Evolutionary conservation across 2,329 filamentous ascomycete genomes (phyloP).

Genomic region (Neodidymelliopsis sp.): DNA sequence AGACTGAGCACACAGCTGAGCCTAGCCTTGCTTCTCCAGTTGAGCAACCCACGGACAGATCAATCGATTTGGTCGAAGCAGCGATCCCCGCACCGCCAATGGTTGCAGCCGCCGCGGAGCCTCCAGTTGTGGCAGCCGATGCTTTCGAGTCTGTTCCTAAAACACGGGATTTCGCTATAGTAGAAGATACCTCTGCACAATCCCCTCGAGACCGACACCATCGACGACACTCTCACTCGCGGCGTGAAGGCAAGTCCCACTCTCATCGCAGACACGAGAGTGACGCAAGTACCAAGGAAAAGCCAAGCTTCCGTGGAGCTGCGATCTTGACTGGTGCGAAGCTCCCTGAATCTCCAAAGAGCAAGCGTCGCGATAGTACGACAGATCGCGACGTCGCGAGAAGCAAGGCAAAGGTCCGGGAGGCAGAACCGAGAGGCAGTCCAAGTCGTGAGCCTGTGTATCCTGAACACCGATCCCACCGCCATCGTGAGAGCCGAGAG

Average conservation of each 20-base stretch:
- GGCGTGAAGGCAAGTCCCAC: conserved; percentile 32
- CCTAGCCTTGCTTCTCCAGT: not conserved
- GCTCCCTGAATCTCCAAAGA: conserved; percentile 28
- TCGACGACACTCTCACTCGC: conserved; percentile 40
- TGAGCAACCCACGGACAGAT: not conserved
- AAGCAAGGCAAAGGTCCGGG: conserved; percentile 35
- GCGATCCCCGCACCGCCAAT: not conserved
- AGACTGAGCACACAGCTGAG: not conserved
- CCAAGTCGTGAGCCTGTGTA: conserved; percentile 37
- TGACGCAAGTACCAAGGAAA: conserved; percentile 38
- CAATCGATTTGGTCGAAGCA: not conserved
- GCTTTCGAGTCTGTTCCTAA: conserved; percentile 14
- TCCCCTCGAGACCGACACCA: conserved; percentile 36
- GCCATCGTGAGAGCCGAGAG: conserved; percentile 38
- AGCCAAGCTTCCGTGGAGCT: conserved; percentile 27
- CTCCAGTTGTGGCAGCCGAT: not conserved
- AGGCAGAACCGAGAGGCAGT: conserved; percentile 19
- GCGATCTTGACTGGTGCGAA: conserved; percentile 31
- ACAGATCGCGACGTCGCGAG: conserved; percentile 35
- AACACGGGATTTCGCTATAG: conserved; percentile 39
- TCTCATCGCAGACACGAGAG: conserved; percentile 43
- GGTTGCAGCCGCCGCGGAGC: not conserved
- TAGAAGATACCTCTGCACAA: conserved; percentile 31
- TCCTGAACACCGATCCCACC: conserved; percentile 37
- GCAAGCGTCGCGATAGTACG: conserved; percentile 43